Percentiles rank a stretch among this genome's conserved stretches.
phyloP scores from a whole-genome alignment of 225 moss, liverwort and hornwort species.

The Neckera pumila region DNA sequence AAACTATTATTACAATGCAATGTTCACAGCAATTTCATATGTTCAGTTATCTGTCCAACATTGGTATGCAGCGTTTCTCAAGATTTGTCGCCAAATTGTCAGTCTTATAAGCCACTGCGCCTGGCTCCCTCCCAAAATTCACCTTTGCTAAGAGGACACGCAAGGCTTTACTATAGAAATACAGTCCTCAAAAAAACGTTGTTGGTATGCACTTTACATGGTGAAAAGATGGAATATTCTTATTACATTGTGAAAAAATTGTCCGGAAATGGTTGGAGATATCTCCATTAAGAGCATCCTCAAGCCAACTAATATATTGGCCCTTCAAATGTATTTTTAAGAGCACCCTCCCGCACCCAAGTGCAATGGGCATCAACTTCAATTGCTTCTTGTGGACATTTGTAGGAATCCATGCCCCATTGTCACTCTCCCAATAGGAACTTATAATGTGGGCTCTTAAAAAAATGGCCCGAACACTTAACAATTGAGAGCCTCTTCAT shows the following conservation, averaged over 20 bases:
- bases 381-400: rapidly evolving
- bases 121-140: no score
- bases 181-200: no score
- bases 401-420: rapidly evolving
- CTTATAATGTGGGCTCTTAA: rapidly evolving
- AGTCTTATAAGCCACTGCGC: no score
- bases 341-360: rapidly evolving
- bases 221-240: not conserved
- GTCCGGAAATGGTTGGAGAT: rapidly evolving
- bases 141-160: no score
- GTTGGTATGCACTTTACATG: no score
- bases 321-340: not conserved
- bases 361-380: no score
- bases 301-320: rapidly evolving
- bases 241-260: rapidly evolving
- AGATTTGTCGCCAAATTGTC: no score
- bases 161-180: no score
- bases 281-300: not conserved
- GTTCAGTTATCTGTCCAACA: rapidly evolving
- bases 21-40: no score
- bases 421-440: rapidly evolving
- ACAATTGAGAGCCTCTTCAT: not conserved
- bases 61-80: no score
- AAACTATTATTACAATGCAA: no score
- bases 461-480: rapidly evolving